Evolutionary conservation across 306 rosid genomes (phyloP).

Genomic region (Vicia villosa): DNA sequence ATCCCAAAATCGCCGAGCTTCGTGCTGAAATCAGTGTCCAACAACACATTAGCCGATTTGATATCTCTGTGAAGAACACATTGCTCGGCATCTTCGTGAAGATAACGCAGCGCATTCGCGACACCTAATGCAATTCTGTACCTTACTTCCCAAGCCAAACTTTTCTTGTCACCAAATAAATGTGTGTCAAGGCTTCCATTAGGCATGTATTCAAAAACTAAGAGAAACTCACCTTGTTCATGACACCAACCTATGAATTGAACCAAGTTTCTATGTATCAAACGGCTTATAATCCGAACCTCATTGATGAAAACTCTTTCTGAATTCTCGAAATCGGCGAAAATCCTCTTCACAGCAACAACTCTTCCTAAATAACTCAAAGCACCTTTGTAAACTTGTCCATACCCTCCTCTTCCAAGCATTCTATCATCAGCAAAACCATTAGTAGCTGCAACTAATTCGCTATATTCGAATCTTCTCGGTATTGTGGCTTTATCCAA

Average conservation of each 20-base stretch:
- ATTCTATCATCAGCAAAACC: slow-evolving; percentile 45
- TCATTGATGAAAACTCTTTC: slow-evolving; percentile 50
- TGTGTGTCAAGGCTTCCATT: slow-evolving; percentile 60
- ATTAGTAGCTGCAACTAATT: slow-evolving; percentile 48
- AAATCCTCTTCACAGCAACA: slow-evolving; percentile 63
- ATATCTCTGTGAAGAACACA: slow-evolving; percentile 64
- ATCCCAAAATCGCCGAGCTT: slow-evolving; percentile 67
- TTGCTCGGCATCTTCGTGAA: slow-evolving; percentile 62
- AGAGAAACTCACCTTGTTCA: slow-evolving; percentile 43
- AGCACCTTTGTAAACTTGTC: slow-evolving; percentile 57
- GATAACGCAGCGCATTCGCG: slow-evolving; percentile 55
- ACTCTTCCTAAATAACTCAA: slow-evolving; percentile 31
- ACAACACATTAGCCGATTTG: slow-evolving; percentile 57
- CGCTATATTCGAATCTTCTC: slow-evolving; percentile 47
- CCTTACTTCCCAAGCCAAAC: slow-evolving; percentile 45
- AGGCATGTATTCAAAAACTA: slow-evolving; percentile 57
- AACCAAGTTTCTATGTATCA: slow-evolving; percentile 56
- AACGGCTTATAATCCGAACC: slow-evolving; percentile 58
- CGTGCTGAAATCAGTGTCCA: slow-evolving; percentile 53
- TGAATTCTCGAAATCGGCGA: slow-evolving; percentile 39
- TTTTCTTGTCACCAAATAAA: slow-evolving; percentile 45
- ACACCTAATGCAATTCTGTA: slow-evolving; percentile 49
- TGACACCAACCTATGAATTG: slow-evolving; percentile 71
- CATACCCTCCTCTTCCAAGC: slow-evolving; percentile 64
- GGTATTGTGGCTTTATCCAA: slow-evolving; percentile 52